Evolutionary conservation across 2,329 filamentous ascomycete species (phyloP).

Genomic region (Talaromyces sp.): DNA sequence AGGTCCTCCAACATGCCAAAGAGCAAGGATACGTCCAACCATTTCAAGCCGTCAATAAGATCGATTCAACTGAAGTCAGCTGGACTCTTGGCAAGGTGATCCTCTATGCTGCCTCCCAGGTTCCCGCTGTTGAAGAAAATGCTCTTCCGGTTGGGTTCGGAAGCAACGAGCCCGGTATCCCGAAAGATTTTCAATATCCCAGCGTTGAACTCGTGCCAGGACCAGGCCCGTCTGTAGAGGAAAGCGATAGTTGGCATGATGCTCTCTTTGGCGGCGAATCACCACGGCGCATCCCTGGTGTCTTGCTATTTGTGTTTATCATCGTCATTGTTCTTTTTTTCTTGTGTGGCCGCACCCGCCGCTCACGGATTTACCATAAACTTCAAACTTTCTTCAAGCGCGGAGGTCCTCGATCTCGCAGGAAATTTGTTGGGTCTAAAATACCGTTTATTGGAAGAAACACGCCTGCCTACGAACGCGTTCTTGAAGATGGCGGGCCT

Average conservation of each 20-base stretch:
- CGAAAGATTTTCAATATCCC: constrained; percentile 78
- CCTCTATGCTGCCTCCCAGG: constrained; percentile 84
- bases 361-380: constrained; percentile 55
- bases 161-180: constrained; percentile 65
- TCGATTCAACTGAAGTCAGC: constrained; percentile 84
- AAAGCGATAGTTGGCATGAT: constrained; percentile 53
- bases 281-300: constrained; percentile 63
- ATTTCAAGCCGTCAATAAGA: constrained; percentile 90
- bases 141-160: constrained; percentile 84
- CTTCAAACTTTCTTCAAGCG: constrained; percentile 35
- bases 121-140: constrained; percentile 58
- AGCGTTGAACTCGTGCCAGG: constrained; percentile 30
- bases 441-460: constrained; percentile 30
- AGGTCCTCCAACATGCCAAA: constrained; percentile 61
- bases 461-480: constrained; percentile 65
- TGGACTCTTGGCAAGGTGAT: constrained; percentile 98
- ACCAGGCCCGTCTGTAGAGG: constrained; percentile 25
- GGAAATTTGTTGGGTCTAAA: constrained; percentile 58
- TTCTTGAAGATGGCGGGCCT: constrained; percentile 69
- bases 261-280: constrained; percentile 60
- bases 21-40: constrained; percentile 72
- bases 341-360: constrained; percentile 72
- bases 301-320: constrained; percentile 72
- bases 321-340: constrained; percentile 64
- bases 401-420: constrained; percentile 27